phyloP scores from a whole-genome alignment of 345 rosid species.

The Isatis tinctoria region DNA sequence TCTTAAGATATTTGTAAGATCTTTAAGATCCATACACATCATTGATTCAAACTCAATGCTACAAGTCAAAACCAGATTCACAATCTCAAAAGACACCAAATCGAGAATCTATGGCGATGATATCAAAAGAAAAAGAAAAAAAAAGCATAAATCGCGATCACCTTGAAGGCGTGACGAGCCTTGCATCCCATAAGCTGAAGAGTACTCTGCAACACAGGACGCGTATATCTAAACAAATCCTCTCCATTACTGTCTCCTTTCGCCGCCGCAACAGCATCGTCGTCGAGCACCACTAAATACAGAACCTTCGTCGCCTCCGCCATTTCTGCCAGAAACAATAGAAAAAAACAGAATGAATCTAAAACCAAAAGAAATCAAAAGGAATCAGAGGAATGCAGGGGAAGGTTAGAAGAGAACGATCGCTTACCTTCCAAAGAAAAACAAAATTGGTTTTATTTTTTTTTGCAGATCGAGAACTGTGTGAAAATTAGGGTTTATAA shows the following conservation, averaged over 20 bases:
- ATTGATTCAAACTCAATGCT: background rate
- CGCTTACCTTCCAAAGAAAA: background rate
- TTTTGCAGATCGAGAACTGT: conserved; percentile 13
- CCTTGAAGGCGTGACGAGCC: conserved; percentile 98
- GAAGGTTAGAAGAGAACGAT: background rate
- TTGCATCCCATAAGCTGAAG: conserved; percentile 99
- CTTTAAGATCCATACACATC: conserved; percentile 3
- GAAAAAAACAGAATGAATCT: background rate
- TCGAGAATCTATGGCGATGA: background rate
- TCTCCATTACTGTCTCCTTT: conserved; percentile 34
- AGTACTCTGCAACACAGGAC: conserved; percentile 87
- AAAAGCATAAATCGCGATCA: conserved; percentile 7
- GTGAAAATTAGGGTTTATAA: conserved; percentile 28
- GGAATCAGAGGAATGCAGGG: conserved; percentile 15
- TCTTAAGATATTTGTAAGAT: background rate
- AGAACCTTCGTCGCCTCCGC: conserved; percentile 62
- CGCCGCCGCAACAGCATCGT: conserved; percentile 26
- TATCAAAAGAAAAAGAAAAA: background rate
- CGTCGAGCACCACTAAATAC: conserved; percentile 80
- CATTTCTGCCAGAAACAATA: conserved; percentile 38
- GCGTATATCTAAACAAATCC: conserved; percentile 76
- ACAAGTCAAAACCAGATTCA: background rate
- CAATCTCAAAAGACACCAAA: background rate
- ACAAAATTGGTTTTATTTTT: no score
- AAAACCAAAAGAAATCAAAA: background rate